A percentile compares a stretch with the other conserved stretches of the same genome.
Conservation (phyloP, 2,329 filamentous ascomycete species). For the Ophiostoma himal-ulmi region DNA sequence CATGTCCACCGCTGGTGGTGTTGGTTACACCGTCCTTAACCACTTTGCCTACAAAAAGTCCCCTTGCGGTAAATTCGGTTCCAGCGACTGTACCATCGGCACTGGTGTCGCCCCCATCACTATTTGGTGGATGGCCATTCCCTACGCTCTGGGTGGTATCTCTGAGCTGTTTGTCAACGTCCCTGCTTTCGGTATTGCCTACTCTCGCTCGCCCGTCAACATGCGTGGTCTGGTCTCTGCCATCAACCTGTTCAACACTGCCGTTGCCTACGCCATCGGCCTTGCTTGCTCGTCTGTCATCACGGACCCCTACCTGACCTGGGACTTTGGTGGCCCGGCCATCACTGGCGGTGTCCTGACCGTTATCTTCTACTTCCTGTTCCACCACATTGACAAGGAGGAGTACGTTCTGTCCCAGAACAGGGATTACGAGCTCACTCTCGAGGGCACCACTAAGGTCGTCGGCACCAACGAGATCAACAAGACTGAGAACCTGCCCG, state of each 20-base stretch:
- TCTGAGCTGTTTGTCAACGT: conserved; percentile 48
- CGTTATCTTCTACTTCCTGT: conserved; percentile 43
- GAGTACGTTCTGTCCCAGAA: conserved; percentile 40
- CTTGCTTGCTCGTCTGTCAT: conserved; percentile 50
- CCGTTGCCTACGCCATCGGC: conserved; percentile 61
- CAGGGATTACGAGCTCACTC: conserved; percentile 29
- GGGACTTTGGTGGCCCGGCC: conserved; percentile 45
- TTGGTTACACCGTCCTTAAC: conserved; percentile 39
- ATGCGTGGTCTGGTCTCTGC: conserved; percentile 69
- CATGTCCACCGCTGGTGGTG: conserved; percentile 43
- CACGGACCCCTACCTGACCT: conserved; percentile 44
- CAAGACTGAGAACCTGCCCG: conserved; percentile 28
- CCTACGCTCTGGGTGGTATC: conserved; percentile 47
- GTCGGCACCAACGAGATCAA: conserved; percentile 28
- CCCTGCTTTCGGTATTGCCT: conserved; percentile 48
- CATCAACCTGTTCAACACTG: conserved; percentile 62
- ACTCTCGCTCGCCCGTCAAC: conserved; percentile 67
- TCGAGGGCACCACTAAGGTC: conserved; percentile 25
- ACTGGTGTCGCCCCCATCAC: conserved; percentile 40
- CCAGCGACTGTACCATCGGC: conserved; percentile 34
- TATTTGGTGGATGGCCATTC: conserved; percentile 53
- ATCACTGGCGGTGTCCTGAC: conserved; percentile 42
- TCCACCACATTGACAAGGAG: conserved; percentile 43
- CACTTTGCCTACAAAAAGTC: conserved; percentile 40
- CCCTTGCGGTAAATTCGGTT: conserved; percentile 39